Percentiles rank a stretch among this genome's conserved stretches.
Evolutionary conservation across 345 rosid species (phyloP).

Genomic region (Trapa incisa): DNA sequence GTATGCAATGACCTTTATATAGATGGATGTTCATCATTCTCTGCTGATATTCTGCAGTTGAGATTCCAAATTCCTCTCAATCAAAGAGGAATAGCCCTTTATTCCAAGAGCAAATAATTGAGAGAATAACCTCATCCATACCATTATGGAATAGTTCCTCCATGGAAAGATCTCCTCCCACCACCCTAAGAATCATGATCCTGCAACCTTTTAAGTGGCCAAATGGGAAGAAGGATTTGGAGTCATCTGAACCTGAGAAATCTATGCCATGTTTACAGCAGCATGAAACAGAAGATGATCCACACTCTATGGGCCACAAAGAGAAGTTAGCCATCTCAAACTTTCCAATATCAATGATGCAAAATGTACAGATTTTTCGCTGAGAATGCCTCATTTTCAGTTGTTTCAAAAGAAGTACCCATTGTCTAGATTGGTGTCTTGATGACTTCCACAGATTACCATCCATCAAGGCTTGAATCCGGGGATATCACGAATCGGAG

Average conservation of each 20-base stretch:
- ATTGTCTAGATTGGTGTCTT: neutral
- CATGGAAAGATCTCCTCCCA: neutral
- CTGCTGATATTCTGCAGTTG: neutral
- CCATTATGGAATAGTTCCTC: neutral
- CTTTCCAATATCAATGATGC: neutral
- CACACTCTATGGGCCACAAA: no score
- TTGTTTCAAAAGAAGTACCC: neutral
- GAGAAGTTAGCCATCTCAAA: neutral
- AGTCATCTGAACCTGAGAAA: neutral
- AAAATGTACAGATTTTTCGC: neutral
- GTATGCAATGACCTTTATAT: neutral
- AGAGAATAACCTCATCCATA: neutral
- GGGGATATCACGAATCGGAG: conserved; percentile 37
- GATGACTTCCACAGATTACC: neutral
- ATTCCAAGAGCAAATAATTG: neutral
- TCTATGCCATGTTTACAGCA: no score
- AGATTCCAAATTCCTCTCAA: neutral
- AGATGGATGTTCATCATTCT: neutral
- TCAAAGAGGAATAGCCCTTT: neutral
- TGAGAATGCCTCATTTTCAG: neutral
- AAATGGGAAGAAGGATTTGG: neutral
- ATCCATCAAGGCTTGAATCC: conserved; percentile 33
- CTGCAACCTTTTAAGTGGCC: neutral
- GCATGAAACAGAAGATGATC: no score
- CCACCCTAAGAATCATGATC: neutral